Evolutionary conservation across 345 rosid species (phyloP).

Genomic region (Citropsis articulata): DNA sequence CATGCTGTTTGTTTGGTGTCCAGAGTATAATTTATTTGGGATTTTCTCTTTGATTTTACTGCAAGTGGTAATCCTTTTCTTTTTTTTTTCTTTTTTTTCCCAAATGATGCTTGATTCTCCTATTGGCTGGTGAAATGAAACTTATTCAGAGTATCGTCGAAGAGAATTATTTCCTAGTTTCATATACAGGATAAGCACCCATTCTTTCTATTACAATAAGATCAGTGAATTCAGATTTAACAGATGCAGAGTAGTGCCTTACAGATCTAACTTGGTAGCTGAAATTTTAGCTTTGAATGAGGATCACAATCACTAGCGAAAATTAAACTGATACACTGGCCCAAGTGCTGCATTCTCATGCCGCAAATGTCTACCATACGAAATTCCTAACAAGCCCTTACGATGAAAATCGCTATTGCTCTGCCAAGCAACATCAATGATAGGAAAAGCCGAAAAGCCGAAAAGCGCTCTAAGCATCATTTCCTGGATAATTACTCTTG

Average conservation of each 20-base stretch:
- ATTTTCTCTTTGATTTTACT: background rate
- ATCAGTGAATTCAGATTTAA: background rate
- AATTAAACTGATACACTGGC: background rate
- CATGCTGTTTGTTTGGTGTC: background rate
- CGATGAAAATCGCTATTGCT: background rate
- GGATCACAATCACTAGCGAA: background rate
- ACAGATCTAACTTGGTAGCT: background rate
- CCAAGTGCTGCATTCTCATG: background rate
- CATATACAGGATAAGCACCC: background rate
- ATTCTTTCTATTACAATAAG: background rate
- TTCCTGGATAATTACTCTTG: slow-evolving; percentile 14
- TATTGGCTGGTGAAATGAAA: background rate
- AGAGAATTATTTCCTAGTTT: too few species aligned
- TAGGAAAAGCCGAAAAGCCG: background rate
- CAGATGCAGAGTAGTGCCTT: background rate
- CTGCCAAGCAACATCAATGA: background rate
- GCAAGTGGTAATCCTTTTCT: background rate
- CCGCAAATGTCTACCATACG: background rate
- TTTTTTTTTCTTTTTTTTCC: background rate
- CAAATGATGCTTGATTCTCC: background rate
- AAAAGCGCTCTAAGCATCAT: background rate
- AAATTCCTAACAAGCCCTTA: background rate
- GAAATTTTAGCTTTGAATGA: background rate
- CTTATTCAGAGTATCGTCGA: too few species aligned
- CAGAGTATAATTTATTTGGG: too few species aligned